phyloP scores from a whole-genome alignment of 2,329 filamentous ascomycete species.

The Albophoma yamanashiensis region DNA sequence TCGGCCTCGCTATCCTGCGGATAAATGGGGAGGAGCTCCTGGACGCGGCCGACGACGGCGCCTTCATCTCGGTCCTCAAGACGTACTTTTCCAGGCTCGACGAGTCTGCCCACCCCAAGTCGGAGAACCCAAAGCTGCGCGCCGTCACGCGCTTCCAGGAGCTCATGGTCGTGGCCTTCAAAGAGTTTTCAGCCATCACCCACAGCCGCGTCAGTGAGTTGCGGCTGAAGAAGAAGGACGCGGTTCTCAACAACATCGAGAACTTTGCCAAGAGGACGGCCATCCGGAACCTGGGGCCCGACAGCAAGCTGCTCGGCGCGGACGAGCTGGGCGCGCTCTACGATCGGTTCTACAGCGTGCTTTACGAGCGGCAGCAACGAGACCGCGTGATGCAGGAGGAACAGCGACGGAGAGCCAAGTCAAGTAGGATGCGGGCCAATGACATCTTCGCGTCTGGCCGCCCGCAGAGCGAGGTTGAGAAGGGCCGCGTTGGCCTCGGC shows the following conservation, averaged over 20 bases:
- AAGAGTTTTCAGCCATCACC: constrained; percentile 92
- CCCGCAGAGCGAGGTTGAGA: constrained; percentile 51
- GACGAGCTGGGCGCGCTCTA: constrained; percentile 87
- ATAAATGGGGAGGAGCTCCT: constrained; percentile 95
- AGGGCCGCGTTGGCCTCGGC: constrained; percentile 77
- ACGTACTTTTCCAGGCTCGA: constrained; percentile 88
- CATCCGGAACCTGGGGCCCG: constrained; percentile 87
- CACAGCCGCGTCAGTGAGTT: constrained; percentile 86
- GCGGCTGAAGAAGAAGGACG: constrained; percentile 84
- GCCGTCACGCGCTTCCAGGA: constrained; percentile 96
- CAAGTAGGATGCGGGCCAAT: constrained; percentile 32
- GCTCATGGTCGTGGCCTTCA: constrained; percentile 98
- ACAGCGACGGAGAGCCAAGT: constrained; percentile 53
- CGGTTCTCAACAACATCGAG: constrained; percentile 90
- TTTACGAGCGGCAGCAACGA: constrained; percentile 87
- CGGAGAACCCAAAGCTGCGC: constrained; percentile 86
- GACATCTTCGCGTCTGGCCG: constrained; percentile 23
- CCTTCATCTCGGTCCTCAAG: constrained; percentile 94
- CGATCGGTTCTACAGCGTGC: constrained; percentile 82
- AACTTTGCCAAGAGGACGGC: constrained; percentile 95
- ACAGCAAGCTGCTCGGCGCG: constrained; percentile 80
- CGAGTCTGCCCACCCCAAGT: constrained; percentile 91
- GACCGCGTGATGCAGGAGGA: constrained; percentile 70
- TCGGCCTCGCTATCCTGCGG: constrained; percentile 88
- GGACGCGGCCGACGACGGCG: constrained; percentile 87